Evolutionary conservation across 2,329 filamentous ascomycete genomes (phyloP).

Genomic region (Periglandula ipomoeae): DNA sequence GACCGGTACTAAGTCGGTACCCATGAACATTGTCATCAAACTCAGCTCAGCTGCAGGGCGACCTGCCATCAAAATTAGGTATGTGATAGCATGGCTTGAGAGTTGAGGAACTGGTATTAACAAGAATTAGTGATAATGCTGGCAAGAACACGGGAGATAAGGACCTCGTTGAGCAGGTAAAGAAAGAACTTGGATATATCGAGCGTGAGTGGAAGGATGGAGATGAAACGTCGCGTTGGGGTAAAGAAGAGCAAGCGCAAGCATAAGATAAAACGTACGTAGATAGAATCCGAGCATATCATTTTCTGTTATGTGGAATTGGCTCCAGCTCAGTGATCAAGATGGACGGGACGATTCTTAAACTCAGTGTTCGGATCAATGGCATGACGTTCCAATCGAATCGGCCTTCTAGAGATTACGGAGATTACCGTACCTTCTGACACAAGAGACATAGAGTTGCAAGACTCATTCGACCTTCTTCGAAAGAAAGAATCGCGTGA

Average conservation of each 20-base stretch:
- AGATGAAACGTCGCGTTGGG: conserved; percentile 80
- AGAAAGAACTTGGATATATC: conserved; percentile 74
- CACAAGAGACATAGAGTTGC: neutral
- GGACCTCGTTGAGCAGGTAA: conserved; percentile 70
- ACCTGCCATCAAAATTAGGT: conserved; percentile 81
- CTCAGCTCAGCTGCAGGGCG: conserved; percentile 74
- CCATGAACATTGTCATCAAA: conserved; percentile 97
- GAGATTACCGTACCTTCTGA: too few species aligned
- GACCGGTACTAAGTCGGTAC: conserved; percentile 73
- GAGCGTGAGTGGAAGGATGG: conserved; percentile 78
- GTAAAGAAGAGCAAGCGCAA: conserved; percentile 34
- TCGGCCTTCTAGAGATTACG: too few species aligned
- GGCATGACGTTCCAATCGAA: too few species aligned
- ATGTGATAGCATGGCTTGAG: conserved; percentile 7
- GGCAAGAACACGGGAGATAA: conserved; percentile 92
- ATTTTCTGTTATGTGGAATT: too few species aligned
- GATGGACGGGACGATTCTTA: too few species aligned
- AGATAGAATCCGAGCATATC: neutral
- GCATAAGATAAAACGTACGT: neutral
- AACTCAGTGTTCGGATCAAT: too few species aligned
- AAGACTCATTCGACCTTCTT: neutral
- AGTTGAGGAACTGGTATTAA: conserved; percentile 11
- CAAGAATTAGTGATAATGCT: conserved; percentile 55
- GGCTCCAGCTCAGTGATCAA: too few species aligned
- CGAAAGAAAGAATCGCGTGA: neutral